Base-by-base conservation (phyloP, 805 yeast species). In the Yamadazyma sp. region DNA sequence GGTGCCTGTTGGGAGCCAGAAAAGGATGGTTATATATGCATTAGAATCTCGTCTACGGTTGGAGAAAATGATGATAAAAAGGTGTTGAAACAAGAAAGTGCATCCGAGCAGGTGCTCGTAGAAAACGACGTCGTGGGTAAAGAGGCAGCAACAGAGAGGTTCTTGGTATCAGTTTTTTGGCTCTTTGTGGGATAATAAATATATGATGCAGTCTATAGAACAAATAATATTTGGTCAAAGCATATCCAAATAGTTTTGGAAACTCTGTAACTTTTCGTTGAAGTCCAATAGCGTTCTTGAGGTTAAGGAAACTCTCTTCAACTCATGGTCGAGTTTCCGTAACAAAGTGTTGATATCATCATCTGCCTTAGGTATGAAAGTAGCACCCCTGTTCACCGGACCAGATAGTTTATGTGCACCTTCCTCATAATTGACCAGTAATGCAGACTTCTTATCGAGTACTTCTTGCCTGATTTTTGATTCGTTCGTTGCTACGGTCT, bases 1-100 rank as follows among this genome's bases (percentile, higher is more conserved):
- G 82, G 81, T 8, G 72, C 81, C 0, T 59, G 71, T 4, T 80
- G 85, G 84, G 79, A 79, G 44, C 51, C 62, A 6, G 57, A 60
- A 9, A 76, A 65, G 31, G 88, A 81, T 54, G 86, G 85, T 2
- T 58, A 11, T 16, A 33, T 38, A 14, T 24, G 6, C 22, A 57
- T 71, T 9, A 64, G 64, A 16, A 39, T 72, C 14, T 59, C 59
- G n/a, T 10, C 17, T 5, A 17, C 17, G 3, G 24, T 6, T 9
- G n/a, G n/a, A n/a, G n/a, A n/a, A n/a, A n/a, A n/a, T n/a, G n/a
- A n/a, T n/a, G n/a, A n/a, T n/a, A 12, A 10, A 9, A 32, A 16
- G 16, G 28, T 14, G n/a, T 16, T 15, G 13, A 27, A 14, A 3
- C 14, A n/a, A 17, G 32, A 17, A 11, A 28, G n/a, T n/a, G n/a